phyloP scores from a whole-genome alignment of 169 alveolate species.

The Amoebophrya sp. region DNA sequence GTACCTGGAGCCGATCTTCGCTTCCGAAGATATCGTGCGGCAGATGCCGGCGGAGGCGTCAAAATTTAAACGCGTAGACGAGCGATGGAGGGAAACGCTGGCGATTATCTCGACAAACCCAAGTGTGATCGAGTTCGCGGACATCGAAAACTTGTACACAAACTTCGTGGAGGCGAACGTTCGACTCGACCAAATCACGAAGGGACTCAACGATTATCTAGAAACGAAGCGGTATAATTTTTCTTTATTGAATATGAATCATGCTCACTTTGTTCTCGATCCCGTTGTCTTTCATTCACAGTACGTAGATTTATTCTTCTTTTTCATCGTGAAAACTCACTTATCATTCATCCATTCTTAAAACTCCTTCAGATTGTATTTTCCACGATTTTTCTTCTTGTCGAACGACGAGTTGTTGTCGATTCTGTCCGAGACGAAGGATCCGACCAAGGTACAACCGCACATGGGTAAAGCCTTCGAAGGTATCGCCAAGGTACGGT shows the following conservation, averaged over 20 bases:
- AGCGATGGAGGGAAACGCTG: conserved; percentile 36
- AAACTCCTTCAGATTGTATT: too few relatives aligned
- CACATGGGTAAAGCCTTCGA: conserved; percentile 88
- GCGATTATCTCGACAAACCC: conserved; percentile 32
- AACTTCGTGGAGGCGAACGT: conserved; percentile 66
- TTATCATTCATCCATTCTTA: too few relatives aligned
- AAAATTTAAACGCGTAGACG: conserved; percentile 54
- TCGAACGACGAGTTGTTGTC: conserved; percentile 88
- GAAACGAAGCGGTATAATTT: conserved; percentile 77
- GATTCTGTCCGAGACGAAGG: conserved; percentile 85
- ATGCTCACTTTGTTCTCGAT: too few relatives aligned
- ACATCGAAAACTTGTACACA: conserved; percentile 59
- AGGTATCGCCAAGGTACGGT: conserved; percentile 71
- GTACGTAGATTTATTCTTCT: too few relatives aligned
- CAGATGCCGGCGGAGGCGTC: conserved; percentile 61
- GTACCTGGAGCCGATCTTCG: conserved; percentile 83
- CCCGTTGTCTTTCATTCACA: too few relatives aligned
- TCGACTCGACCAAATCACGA: conserved; percentile 69
- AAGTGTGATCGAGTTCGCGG: conserved; percentile 37
- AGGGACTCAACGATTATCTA: conserved; percentile 79
- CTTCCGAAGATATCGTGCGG: conserved; percentile 79
- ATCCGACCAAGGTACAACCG: conserved; percentile 79
- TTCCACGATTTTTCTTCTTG: conserved; percentile 84
- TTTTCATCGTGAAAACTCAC: too few relatives aligned
- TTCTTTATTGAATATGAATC: too few relatives aligned